phyloP scores from a whole-genome alignment of 306 rosid species.

The Senna tora region DNA sequence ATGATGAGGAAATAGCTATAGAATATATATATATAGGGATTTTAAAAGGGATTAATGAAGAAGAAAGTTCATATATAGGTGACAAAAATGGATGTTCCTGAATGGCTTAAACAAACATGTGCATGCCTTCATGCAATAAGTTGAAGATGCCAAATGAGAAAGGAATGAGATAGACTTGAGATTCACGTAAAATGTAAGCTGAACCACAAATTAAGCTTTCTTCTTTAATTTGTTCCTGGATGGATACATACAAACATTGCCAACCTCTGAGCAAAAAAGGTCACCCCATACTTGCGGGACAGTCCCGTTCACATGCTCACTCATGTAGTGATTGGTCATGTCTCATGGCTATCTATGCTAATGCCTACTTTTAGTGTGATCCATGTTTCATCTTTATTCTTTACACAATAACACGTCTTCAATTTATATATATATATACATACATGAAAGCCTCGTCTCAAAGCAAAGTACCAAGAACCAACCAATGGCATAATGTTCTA shows the following conservation, averaged over 20 bases:
- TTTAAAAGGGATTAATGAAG: not conserved
- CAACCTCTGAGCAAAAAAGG: not conserved
- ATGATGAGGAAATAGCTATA: not conserved
- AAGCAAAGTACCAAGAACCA: no score
- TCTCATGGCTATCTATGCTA: not conserved
- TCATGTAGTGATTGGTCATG: not conserved
- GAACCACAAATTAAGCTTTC: not conserved
- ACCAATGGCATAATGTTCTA: not conserved
- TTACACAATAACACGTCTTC: not conserved
- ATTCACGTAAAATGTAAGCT: slow-evolving; percentile 20
- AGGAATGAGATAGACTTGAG: slow-evolving; percentile 9
- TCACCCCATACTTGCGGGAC: no score
- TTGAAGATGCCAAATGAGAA: not conserved
- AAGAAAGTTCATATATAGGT: not conserved
- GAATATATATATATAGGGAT: not conserved
- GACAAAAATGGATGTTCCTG: not conserved
- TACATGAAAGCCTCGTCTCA: no score
- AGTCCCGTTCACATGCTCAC: not conserved
- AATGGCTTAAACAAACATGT: not conserved
- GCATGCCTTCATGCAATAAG: not conserved
- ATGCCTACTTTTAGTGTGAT: not conserved
- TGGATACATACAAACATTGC: not conserved
- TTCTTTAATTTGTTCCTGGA: no score
- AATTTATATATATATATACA: no score
- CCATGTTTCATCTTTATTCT: not conserved